Conservation (phyloP, 495 filamentous ascomycete species). For the Talaromyces trachyspermus region DNA sequence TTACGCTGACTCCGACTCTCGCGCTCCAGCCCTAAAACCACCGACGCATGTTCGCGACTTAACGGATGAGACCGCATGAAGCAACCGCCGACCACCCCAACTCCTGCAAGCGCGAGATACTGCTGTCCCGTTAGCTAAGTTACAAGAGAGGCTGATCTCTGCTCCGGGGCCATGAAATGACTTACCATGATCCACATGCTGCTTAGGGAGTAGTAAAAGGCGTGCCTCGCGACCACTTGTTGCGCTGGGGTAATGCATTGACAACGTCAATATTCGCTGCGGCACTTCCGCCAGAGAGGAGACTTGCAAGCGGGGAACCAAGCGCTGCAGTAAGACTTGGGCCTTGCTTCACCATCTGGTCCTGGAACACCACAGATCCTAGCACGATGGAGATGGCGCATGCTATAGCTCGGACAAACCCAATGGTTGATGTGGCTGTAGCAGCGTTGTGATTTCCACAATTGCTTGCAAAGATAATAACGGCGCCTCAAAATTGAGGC, state of each 20-base stretch:
- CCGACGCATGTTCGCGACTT: background rate
- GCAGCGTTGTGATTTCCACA: constrained; percentile 28
- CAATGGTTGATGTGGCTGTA: constrained; percentile 28
- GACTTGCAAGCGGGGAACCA: constrained; percentile 15
- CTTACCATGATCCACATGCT: constrained; percentile 57
- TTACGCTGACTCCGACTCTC: background rate
- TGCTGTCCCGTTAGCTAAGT: background rate
- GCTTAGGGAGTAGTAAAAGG: constrained; percentile 49
- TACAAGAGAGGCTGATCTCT: background rate
- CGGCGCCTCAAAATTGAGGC: constrained; percentile 55
- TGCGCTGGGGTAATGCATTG: constrained; percentile 44
- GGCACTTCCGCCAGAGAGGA: constrained; percentile 14
- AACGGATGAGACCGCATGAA: constrained; percentile 1
- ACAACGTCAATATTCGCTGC: constrained; percentile 18
- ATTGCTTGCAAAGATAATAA: constrained; percentile 36
- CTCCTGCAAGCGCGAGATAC: constrained; percentile 1
- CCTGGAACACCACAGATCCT: constrained; percentile 59
- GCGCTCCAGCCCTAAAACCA: background rate
- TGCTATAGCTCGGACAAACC: constrained; percentile 29
- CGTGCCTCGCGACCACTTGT: constrained; percentile 39
- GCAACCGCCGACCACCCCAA: constrained; percentile 1
- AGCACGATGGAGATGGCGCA: constrained; percentile 51
- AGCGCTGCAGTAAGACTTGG: constrained; percentile 5
- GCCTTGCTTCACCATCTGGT: constrained; percentile 13
- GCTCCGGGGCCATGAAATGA: background rate